Conservation (phyloP, 2,329 filamentous ascomycete species). For the Penicillium thymicola region DNA sequence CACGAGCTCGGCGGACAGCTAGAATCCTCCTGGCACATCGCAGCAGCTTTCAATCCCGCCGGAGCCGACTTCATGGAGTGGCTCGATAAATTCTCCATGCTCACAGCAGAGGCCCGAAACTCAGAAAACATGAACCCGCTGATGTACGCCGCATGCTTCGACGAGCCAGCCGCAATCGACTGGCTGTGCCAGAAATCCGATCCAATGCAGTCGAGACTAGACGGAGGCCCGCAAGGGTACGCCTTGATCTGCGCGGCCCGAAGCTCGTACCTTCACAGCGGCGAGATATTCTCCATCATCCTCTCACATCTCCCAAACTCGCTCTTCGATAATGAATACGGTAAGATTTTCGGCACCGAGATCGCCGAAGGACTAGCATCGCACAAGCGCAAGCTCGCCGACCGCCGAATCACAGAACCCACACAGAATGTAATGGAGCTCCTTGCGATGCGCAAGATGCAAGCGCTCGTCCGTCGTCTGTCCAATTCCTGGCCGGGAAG, state of each 20-base stretch:
- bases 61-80: neutral
- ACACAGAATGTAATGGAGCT: neutral
- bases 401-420: neutral
- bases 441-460: neutral
- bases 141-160: constrained; percentile 6
- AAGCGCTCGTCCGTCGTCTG: neutral
- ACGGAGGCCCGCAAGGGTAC: neutral
- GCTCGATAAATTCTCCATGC: constrained; percentile 3
- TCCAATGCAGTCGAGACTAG: neutral
- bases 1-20: constrained; percentile 2
- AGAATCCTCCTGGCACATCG: constrained; percentile 8
- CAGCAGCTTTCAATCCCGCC: constrained; percentile 3
- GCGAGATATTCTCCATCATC: constrained; percentile 1
- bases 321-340: neutral
- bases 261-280: neutral
- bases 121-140: neutral
- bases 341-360: neutral
- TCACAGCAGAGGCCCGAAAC: neutral
- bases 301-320: neutral
- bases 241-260: neutral
- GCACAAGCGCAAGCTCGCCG: neutral
- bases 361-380: constrained; percentile 2
- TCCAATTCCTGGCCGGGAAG: neutral
- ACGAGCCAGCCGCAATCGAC: neutral
- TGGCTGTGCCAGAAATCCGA: constrained; percentile 1